Base-by-base conservation (phyloP, 73 alveolate species). In the Paramecium sexaurelia region DNA sequence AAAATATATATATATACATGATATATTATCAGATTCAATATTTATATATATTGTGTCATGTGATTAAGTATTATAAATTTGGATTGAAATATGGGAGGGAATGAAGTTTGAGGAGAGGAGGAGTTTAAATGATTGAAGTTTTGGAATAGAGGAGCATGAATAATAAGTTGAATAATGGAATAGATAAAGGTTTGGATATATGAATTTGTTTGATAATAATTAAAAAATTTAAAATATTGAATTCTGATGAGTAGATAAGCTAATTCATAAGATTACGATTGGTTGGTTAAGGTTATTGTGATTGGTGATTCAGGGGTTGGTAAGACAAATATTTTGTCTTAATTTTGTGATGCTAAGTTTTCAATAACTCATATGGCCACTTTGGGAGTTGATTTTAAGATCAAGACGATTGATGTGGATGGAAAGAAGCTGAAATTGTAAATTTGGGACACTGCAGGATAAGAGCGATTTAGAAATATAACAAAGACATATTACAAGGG, bases 291-390 rank as follows among this genome's bases (percentile, higher is more conserved):
- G 67, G 90, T 91, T 7, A 75, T 91, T 27, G 75, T 91, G n/a
- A 91, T 91, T 26, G 95, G 95, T 19, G 95, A 91, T 66, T 91
- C 95, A 27, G 95, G 95, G 22, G 95, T 91, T 1, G 95, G 95
- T 20, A 91, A 91, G 73, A 84, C 95, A 33, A 85, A 92, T 43
- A 45, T 91, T 3, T 85, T 91, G 24, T 86, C 91, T 55, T 92
- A 92, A 84, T 91, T 91, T 91, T 93, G 95, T 56, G 96, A 93
- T 83, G 61, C 92, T 32, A 93, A 84, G 66, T 93, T 85, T 51
- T 61, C 96, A 26, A 92, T 84, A 15, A 91, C 93, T 29, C 93
- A 85, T 92, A 91, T 91, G 55, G 91, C 96, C 33, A 93, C 96
- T 40, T 88, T 93, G 56, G 96, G 96, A 55, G 95, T 93, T 11